Evolutionary conservation across 1,284 basidiomycete genomes (phyloP).

Genomic region (Meira nashicola): DNA sequence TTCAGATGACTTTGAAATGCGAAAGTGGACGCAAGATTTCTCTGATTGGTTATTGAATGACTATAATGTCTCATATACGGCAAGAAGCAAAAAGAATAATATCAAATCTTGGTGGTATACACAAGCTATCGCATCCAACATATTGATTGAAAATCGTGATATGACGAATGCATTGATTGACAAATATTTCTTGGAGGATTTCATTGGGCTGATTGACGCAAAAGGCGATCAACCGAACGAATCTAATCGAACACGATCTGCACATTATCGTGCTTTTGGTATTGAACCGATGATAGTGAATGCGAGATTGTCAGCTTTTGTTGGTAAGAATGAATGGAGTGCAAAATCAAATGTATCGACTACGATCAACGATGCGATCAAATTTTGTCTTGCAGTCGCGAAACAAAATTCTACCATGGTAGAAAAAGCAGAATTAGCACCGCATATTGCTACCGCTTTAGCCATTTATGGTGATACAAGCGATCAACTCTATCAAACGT

Average conservation of each 20-base stretch:
- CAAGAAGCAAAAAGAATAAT: constrained; percentile 61
- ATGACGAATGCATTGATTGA: constrained; percentile 56
- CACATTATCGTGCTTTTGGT: constrained; percentile 66
- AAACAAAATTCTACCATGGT: background rate
- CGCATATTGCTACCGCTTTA: constrained; percentile 60
- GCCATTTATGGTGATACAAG: constrained; percentile 62
- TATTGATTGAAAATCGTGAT: constrained; percentile 57
- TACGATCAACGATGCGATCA: constrained; percentile 61
- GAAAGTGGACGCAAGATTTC: constrained; percentile 59
- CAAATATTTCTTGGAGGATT: constrained; percentile 58
- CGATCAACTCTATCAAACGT: constrained; percentile 56
- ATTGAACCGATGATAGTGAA: constrained; percentile 66
- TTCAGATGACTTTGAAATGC: constrained; percentile 59
- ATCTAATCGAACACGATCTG: constrained; percentile 62
- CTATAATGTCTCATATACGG: constrained; percentile 57
- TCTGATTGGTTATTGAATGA: constrained; percentile 62
- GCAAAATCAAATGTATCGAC: constrained; percentile 57
- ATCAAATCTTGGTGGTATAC: constrained; percentile 58
- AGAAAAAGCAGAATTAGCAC: constrained; percentile 55
- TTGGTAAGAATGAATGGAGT: constrained; percentile 59
- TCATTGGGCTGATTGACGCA: constrained; percentile 59
- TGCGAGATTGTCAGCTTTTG: constrained; percentile 60
- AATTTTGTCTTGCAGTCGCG: constrained; percentile 58
- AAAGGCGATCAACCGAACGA: constrained; percentile 63
- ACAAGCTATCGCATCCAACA: constrained; percentile 58